Base-by-base conservation (phyloP, 2,329 filamentous ascomycete species). In the Leptodontidium sp. region DNA sequence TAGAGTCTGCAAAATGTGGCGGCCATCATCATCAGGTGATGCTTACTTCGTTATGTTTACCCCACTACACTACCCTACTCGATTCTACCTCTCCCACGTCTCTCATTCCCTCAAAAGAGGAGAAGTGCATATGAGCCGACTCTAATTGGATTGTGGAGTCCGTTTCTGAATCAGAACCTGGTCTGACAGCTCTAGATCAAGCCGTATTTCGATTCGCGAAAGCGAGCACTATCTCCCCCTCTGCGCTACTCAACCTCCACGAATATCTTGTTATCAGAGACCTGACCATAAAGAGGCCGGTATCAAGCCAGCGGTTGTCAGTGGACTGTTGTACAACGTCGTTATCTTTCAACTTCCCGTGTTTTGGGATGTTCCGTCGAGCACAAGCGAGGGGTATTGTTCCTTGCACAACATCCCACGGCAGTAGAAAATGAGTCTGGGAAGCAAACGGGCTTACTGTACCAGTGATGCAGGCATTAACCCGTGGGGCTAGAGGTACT, bases 121-220 rank as follows among this genome's bases (percentile, higher is more conserved):
- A 61, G 38, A 47, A 47, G 38, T 61, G 58, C 58, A 61, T 47
- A 47, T 61, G 29, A 61, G 40, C 38, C 32, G n/a, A n/a, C 14
- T 61, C 40, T n/a, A 12, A 61, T 61, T 61, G 58, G 57, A 32
- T 47, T 47, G 6, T 17, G 40, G 58, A 61, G 58, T 45, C 43
- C 58, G 8, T 32, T 29, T 17, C 14, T 32, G 4, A 47, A 32
- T 7, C 43, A 32, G 21, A 47, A 24, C 21, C 14, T 45, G 26
- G 26, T 32, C 15, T n/a, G 58, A 32, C 26, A 24, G n/a, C 26
- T 61, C 58, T 17, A 29, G 24, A 47, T 47, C 40, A 47, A 47
- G 43, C 40, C 38, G 17, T 47, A 24, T 47, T 32, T 61, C 21
- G 12, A 29, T 47, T 47, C n/a, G 6, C 55, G 55, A 58, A 24